Percentiles rank a stretch among this genome's conserved stretches.
Conservation (phyloP, 352 stramenopile genomes). For the Pythium pyrilobum region DNA sequence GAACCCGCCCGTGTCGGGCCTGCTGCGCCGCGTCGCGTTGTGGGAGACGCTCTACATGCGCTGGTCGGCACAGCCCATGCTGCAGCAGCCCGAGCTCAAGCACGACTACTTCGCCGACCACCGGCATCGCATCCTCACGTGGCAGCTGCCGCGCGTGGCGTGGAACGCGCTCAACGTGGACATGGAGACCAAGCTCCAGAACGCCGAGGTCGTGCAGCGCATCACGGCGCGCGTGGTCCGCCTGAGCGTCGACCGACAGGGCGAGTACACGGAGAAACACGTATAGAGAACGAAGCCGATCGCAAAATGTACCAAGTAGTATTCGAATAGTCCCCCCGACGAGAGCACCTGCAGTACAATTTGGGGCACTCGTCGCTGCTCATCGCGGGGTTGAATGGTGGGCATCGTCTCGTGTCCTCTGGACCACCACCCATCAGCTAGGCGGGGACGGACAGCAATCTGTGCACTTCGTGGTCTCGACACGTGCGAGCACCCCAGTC, state of each 20-base stretch:
- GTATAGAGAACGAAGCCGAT: too few relatives aligned
- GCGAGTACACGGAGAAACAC: too few relatives aligned
- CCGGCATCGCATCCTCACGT: constrained; percentile 43
- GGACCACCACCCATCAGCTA: too few relatives aligned
- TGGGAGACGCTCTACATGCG: constrained; percentile 74
- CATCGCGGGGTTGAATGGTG: too few relatives aligned
- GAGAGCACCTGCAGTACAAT: too few relatives aligned
- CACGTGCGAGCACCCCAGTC: too few relatives aligned
- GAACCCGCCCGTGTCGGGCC: constrained; percentile 46
- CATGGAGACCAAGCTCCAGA: constrained; percentile 24
- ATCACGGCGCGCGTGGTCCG: background rate
- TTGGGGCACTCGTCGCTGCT: too few relatives aligned
- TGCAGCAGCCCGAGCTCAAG: constrained; percentile 33
- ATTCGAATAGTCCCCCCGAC: too few relatives aligned
- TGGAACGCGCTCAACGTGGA: constrained; percentile 45
- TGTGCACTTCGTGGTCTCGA: too few relatives aligned
- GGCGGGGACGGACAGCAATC: too few relatives aligned
- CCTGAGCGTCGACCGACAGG: constrained; percentile 1
- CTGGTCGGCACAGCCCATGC: constrained; percentile 60
- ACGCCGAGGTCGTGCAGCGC: constrained; percentile 4
- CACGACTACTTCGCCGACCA: constrained; percentile 62
- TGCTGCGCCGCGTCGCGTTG: constrained; percentile 57
- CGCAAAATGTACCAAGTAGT: too few relatives aligned
- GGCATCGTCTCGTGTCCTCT: too few relatives aligned
- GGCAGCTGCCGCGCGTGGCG: constrained; percentile 53